Conservation (phyloP, 345 rosid genomes). For the Sonneratia alba region DNA sequence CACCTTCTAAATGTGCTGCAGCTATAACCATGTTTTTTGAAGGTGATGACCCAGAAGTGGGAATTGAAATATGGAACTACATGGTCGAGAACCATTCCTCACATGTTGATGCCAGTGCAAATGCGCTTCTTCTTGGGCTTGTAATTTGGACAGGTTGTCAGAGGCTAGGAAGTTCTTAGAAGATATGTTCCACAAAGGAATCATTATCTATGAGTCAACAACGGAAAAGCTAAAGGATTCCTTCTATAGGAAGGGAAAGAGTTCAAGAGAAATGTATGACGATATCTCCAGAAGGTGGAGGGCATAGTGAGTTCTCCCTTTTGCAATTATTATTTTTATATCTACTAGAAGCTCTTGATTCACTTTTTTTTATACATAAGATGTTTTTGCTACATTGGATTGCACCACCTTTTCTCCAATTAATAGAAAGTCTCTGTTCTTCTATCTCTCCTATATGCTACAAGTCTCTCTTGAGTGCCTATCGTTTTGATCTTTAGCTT, state of each 20-base stretch:
- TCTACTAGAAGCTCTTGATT: not conserved
- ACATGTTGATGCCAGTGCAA: conserved; percentile 36
- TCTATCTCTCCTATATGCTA: not conserved
- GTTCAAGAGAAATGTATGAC: conserved; percentile 36
- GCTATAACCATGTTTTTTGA: conserved; percentile 37
- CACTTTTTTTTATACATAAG: not conserved
- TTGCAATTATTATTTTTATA: conserved; percentile 3
- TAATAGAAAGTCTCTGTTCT: not conserved
- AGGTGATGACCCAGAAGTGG: conserved; percentile 43
- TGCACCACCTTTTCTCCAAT: not conserved
- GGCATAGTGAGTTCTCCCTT: conserved; percentile 11
- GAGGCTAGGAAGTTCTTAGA: conserved; percentile 35
- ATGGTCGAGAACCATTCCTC: conserved; percentile 30
- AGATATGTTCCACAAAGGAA: conserved; percentile 37
- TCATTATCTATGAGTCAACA: conserved; percentile 30
- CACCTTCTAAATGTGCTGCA: conserved; percentile 26
- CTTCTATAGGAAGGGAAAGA: conserved; percentile 26
- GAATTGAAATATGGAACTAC: conserved; percentile 50
- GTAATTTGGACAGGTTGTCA: conserved; percentile 34
- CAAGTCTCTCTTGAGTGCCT: not conserved
- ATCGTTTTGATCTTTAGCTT: not conserved
- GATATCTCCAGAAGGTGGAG: conserved; percentile 38
- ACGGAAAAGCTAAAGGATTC: conserved; percentile 37
- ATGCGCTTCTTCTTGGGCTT: conserved; percentile 40
- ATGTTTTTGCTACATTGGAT: not conserved